Conservation (phyloP, 352 stramenopile genomes). For the Phytophthora agathidicida region DNA sequence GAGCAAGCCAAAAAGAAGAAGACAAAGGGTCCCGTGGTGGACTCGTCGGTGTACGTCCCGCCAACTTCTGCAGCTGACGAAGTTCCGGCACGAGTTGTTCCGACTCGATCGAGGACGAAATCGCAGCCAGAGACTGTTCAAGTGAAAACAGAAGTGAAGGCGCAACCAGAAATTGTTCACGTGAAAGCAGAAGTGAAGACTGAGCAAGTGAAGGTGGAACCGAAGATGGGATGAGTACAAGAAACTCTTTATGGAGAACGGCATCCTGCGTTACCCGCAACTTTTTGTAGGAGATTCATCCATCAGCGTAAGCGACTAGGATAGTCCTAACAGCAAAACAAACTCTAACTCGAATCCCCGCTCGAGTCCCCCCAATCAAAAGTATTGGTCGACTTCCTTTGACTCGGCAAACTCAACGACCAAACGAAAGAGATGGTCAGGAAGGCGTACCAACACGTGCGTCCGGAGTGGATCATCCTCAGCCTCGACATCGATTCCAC, state of each 20-base stretch:
- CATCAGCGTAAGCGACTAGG: no score
- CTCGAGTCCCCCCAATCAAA: no score
- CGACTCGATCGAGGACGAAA: conserved; percentile 20
- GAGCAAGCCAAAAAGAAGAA: conserved; percentile 20
- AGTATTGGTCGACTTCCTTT: neutral
- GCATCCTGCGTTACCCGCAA: neutral
- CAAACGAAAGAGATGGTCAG: neutral
- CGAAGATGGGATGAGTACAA: conserved; percentile 7
- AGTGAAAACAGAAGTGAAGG: conserved; percentile 12
- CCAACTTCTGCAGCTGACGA: conserved; percentile 5
- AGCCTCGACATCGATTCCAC: neutral
- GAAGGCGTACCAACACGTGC: neutral
- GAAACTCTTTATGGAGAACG: neutral
- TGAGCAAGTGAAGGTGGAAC: conserved; percentile 17
- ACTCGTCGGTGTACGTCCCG: conserved; percentile 21
- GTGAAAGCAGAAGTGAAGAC: conserved; percentile 18
- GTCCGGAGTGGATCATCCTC: neutral
- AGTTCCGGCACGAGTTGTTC: conserved; percentile 9
- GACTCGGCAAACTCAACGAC: neutral
- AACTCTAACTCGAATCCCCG: no score
- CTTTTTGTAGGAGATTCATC: no score
- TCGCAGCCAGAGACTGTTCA: conserved; percentile 1
- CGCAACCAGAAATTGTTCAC: conserved; percentile 1
- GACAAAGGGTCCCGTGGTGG: conserved; percentile 13
- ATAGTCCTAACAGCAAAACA: no score